Evolutionary conservation across 75 land plant genomes (phyloP).

Genomic region (Picea sitchensis): DNA sequence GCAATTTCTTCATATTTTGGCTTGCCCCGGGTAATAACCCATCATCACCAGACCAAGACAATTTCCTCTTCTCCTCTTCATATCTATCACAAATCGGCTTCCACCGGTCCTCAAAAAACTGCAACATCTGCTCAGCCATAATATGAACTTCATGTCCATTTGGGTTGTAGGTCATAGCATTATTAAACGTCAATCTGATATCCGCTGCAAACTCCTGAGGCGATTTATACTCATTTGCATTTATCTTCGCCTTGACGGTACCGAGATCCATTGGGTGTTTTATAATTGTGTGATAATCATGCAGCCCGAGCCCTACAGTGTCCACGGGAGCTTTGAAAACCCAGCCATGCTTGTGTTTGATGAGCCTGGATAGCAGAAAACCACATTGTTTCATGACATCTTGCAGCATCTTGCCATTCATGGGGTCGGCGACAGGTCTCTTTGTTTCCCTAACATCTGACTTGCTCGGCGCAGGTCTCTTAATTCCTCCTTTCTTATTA

Average conservation of each 20-base stretch:
- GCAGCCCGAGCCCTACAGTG: slow-evolving; percentile 52
- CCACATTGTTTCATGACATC: slow-evolving; percentile 57
- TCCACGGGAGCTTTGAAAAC: slow-evolving; percentile 82
- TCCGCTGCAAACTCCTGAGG: slow-evolving; percentile 66
- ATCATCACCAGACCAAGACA: not conserved
- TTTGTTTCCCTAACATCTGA: slow-evolving; percentile 14
- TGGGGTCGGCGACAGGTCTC: slow-evolving; percentile 16
- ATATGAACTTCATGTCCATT: slow-evolving; percentile 57
- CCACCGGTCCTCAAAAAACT: slow-evolving; percentile 49
- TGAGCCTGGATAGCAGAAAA: slow-evolving; percentile 47
- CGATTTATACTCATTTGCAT: slow-evolving; percentile 21
- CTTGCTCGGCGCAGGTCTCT: slow-evolving; percentile 16
- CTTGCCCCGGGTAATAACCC: not conserved
- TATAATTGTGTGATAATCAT: slow-evolving; percentile 68
- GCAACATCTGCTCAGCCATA: slow-evolving; percentile 36
- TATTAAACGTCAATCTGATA: slow-evolving; percentile 68
- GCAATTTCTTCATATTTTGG: slow-evolving; percentile 3
- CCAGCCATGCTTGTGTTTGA: slow-evolving; percentile 55
- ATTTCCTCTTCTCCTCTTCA: slow-evolving; percentile 11
- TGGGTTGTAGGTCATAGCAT: slow-evolving; percentile 72
- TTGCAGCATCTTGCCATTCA: slow-evolving; percentile 12
- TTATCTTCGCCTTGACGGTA: slow-evolving; percentile 53
- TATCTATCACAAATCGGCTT: slow-evolving; percentile 15
- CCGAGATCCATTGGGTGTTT: slow-evolving; percentile 90
- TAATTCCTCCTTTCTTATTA: slow-evolving; percentile 11